A percentile compares a stretch with the other conserved stretches of the same genome.
Conservation (phyloP, 2,329 filamentous ascomycete genomes). For the Colletotrichum sp. region DNA sequence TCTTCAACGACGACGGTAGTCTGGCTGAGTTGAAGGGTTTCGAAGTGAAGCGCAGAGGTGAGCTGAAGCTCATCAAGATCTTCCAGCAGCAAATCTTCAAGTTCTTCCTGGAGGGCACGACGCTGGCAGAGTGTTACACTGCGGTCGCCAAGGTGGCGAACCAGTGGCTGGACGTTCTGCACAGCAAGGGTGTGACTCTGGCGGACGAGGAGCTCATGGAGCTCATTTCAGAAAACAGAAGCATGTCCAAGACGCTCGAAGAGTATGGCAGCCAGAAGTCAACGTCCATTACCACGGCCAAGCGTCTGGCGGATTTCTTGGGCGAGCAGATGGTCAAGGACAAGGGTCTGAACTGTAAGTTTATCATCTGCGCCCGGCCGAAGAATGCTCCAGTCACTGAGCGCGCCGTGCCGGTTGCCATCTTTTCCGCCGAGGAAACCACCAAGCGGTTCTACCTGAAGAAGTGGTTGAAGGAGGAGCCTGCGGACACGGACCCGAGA, state of each 20-base stretch:
- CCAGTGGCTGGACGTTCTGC: conserved; percentile 92
- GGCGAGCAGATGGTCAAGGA: conserved; percentile 99
- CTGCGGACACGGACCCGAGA: conserved; percentile 87
- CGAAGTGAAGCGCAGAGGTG: conserved; percentile 95
- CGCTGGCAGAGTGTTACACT: conserved; percentile 85
- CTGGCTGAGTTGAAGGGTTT: conserved; percentile 97
- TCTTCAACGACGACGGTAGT: conserved; percentile 97
- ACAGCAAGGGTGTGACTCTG: conserved; percentile 85
- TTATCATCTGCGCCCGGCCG: conserved; percentile 91
- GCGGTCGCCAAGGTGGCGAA: conserved; percentile 96
- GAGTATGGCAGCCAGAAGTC: conserved; percentile 97
- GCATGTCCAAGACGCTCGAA: conserved; percentile 95
- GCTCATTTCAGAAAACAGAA: conserved; percentile 99
- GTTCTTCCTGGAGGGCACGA: conserved; percentile 93
- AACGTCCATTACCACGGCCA: conserved; percentile 98
- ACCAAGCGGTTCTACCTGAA: conserved; percentile 89
- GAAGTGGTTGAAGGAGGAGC: conserved; percentile 96
- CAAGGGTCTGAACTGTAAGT: conserved; percentile 99
- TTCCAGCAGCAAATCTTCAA: conserved; percentile 99
- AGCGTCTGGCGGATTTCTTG: conserved; percentile 91
- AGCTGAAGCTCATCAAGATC: conserved; percentile 99
- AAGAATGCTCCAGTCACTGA: conserved; percentile 93
- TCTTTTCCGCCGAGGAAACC: conserved; percentile 91
- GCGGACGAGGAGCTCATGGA: conserved; percentile 98
- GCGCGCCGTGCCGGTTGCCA: conserved; percentile 90